These are phyloP conservation scores for Chlorella sp. DNA, from an alignment of 139 green algal species.

Conservation along the genomic window DNA sequence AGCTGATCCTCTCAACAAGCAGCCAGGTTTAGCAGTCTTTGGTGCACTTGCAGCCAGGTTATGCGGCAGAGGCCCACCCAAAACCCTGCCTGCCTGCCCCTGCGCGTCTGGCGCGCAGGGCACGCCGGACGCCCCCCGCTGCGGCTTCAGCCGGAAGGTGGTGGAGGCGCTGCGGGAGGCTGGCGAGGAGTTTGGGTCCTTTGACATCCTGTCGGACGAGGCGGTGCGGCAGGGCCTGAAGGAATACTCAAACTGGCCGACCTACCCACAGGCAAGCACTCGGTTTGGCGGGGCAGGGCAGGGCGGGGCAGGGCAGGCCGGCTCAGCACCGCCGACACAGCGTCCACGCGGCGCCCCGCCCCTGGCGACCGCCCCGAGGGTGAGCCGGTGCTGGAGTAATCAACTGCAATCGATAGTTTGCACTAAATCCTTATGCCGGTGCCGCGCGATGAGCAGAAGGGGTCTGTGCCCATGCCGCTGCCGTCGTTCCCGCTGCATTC, in stretches of 20 bases:
- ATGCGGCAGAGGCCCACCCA: too few relatives aligned
- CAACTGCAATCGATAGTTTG: too few relatives aligned
- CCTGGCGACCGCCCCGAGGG: slow-evolving; percentile 11
- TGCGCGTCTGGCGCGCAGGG: slow-evolving; percentile 63
- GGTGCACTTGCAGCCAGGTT: too few relatives aligned
- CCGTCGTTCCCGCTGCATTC: not conserved
- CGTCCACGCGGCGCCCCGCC: not conserved
- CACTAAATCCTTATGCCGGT: too few relatives aligned
- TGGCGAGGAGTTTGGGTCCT: slow-evolving; percentile 67
- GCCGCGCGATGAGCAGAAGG: not conserved
- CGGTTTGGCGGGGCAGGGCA: not conserved
- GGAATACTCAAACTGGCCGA: slow-evolving; percentile 87
- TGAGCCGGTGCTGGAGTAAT: not conserved
- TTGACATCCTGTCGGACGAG: slow-evolving; percentile 93
- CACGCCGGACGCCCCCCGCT: slow-evolving; percentile 74
- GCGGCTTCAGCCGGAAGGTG: slow-evolving; percentile 88
- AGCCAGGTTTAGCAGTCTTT: too few relatives aligned
- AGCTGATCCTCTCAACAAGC: too few relatives aligned
- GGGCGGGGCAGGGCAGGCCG: too few relatives aligned
- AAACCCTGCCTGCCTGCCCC: too few relatives aligned
- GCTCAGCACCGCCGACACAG: not conserved
- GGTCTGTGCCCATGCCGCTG: not conserved
- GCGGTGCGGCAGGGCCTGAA: slow-evolving; percentile 87
- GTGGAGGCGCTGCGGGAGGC: slow-evolving; percentile 65
- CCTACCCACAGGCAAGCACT: slow-evolving; percentile 79